Percentiles rank a stretch among this genome's conserved stretches.
These are phyloP conservation scores for Melaleuca alternifolia DNA, from an alignment of 345 rosid species.

Conservation along the genomic window DNA sequence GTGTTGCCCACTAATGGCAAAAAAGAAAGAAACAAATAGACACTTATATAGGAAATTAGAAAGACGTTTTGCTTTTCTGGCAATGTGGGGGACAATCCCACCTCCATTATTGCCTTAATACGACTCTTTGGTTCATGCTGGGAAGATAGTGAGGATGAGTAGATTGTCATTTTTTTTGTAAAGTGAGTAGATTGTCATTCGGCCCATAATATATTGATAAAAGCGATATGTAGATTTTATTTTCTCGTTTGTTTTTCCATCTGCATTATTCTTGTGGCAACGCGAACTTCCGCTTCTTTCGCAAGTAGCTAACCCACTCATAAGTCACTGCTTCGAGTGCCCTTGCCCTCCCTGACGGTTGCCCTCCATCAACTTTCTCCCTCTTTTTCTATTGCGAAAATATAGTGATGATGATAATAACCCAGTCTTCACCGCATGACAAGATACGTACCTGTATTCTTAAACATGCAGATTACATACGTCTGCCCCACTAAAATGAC, in stretches of 20 bases:
- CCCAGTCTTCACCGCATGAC: background rate
- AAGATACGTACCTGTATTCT: background rate
- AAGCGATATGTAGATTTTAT: background rate
- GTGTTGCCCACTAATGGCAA: background rate
- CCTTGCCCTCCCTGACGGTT: background rate
- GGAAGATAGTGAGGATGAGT: slow-evolving; percentile 26
- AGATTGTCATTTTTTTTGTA: slow-evolving; percentile 32
- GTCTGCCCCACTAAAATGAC: background rate
- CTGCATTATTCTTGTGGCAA: background rate
- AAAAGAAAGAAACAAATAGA: background rate
- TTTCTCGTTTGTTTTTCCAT: background rate
- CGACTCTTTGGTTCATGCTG: background rate
- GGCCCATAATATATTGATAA: too few relatives aligned
- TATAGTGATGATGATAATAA: background rate
- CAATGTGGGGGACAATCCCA: background rate
- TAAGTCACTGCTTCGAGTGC: background rate
- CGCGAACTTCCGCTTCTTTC: background rate
- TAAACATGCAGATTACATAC: background rate
- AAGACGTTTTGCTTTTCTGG: background rate
- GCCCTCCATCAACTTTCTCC: too few relatives aligned
- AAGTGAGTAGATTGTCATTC: slow-evolving; percentile 37
- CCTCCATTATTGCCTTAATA: background rate
- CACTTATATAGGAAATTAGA: background rate
- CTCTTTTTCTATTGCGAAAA: background rate
- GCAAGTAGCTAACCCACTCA: background rate